Conservation (phyloP, 1,284 basidiomycete genomes). For the Sporisorium iseilematis-ciliati region DNA sequence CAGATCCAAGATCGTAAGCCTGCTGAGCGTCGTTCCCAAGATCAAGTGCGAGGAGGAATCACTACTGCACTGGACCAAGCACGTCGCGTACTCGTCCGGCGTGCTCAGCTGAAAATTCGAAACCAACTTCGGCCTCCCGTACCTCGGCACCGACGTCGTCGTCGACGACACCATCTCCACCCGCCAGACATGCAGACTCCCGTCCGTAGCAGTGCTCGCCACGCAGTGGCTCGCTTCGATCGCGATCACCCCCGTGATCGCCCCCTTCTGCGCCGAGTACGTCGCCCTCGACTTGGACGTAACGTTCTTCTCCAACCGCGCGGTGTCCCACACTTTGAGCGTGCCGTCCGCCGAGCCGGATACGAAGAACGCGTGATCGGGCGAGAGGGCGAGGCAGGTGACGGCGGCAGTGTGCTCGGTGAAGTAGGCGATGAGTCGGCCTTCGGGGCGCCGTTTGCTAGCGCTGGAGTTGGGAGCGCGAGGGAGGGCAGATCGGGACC, state of each 20-base stretch:
- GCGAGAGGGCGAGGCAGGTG: constrained; percentile 85
- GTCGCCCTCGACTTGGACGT: constrained; percentile 71
- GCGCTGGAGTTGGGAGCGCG: constrained; percentile 36
- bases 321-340: constrained; percentile 85
- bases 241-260: constrained; percentile 67
- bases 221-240: constrained; percentile 71
- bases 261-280: constrained; percentile 68
- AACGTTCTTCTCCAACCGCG: constrained; percentile 81
- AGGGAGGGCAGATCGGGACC: constrained; percentile 18
- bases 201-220: constrained; percentile 70
- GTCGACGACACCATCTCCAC: constrained; percentile 67
- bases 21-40: constrained; percentile 84
- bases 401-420: constrained; percentile 73
- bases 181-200: constrained; percentile 70
- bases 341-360: constrained; percentile 87
- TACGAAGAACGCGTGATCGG: constrained; percentile 94
- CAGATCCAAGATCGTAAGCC: constrained; percentile 84
- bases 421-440: constrained; percentile 64
- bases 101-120: constrained; percentile 68
- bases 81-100: constrained; percentile 68
- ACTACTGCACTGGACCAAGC: constrained; percentile 52
- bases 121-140: constrained; percentile 69
- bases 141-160: constrained; percentile 68
- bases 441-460: constrained; percentile 63
- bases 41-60: constrained; percentile 73